Percentiles rank a stretch among this genome's conserved stretches.
These are phyloP conservation scores for Ascochyta koolunga DNA, from an alignment of 2,329 filamentous ascomycete species.

Conservation along the genomic window DNA sequence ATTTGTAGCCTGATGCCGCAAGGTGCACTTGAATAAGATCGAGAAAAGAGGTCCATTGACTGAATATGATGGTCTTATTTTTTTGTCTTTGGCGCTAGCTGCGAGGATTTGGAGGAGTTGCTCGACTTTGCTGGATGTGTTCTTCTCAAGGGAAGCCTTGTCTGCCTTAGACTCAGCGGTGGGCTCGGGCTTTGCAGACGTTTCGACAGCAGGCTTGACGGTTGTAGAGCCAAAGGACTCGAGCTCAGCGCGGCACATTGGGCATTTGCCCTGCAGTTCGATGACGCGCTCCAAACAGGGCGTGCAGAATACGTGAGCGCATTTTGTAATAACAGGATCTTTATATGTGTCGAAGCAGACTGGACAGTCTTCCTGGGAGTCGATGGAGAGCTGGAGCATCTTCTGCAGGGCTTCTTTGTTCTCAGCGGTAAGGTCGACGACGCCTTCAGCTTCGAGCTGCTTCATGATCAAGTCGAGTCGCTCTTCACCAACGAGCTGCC, in stretches of 20 bases:
- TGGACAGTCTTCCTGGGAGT: slow-evolving; percentile 81
- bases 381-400: slow-evolving; percentile 76
- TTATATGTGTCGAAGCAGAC: slow-evolving; percentile 78
- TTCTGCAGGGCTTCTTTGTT: slow-evolving; percentile 76
- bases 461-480: slow-evolving; percentile 75
- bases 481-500: slow-evolving; percentile 75
- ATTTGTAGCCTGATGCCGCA: slow-evolving; percentile 63
- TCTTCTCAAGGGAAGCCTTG: slow-evolving; percentile 54
- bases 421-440: slow-evolving; percentile 73
- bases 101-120: slow-evolving; percentile 76
- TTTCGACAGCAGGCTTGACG: slow-evolving; percentile 68
- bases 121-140: slow-evolving; percentile 81
- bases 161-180: slow-evolving; percentile 56
- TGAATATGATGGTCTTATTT: slow-evolving; percentile 76
- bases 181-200: slow-evolving; percentile 24
- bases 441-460: slow-evolving; percentile 69
- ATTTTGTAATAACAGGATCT: slow-evolving; percentile 80
- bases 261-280: slow-evolving; percentile 77
- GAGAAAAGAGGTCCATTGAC: slow-evolving; percentile 78
- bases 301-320: slow-evolving; percentile 79
- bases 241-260: slow-evolving; percentile 78
- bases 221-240: slow-evolving; percentile 56
- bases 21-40: slow-evolving; percentile 75
- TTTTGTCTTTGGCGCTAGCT: slow-evolving; percentile 66
- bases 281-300: slow-evolving; percentile 77